Conservation (phyloP, 495 filamentous ascomycete species). For the Neurospora hispaniola region DNA sequence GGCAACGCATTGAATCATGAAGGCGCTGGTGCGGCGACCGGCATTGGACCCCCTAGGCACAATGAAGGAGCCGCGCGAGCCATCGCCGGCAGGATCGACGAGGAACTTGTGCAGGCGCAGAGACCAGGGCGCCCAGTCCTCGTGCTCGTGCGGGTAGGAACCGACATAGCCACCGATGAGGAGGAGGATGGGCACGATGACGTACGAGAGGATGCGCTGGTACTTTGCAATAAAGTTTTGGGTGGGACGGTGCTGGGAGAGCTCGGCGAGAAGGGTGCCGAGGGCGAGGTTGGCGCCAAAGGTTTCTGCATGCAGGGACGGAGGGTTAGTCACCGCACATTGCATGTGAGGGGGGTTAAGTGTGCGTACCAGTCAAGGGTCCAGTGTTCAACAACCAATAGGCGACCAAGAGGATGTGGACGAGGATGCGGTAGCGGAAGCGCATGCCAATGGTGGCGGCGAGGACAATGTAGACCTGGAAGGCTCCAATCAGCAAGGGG, state of each 20-base stretch:
- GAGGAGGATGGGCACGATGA: slow-evolving; percentile 36
- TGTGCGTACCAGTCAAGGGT: slow-evolving; percentile 19
- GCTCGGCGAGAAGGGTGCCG: slow-evolving; percentile 51
- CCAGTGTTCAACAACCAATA: slow-evolving; percentile 43
- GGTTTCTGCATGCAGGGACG: slow-evolving; percentile 27
- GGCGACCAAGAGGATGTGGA: slow-evolving; percentile 37
- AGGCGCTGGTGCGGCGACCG: slow-evolving; percentile 39
- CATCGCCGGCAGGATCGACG: slow-evolving; percentile 11
- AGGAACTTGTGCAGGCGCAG: slow-evolving; percentile 28
- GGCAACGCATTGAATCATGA: slow-evolving; percentile 46
- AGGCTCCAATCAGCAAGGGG: slow-evolving; percentile 48
- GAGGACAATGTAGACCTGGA: slow-evolving; percentile 50
- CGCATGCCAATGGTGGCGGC: slow-evolving; percentile 47
- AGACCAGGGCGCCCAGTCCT: slow-evolving; percentile 50
- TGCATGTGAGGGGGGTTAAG: not conserved
- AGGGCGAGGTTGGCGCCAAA: slow-evolving; percentile 51
- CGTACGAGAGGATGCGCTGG: slow-evolving; percentile 32
- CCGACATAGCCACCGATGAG: slow-evolving; percentile 43
- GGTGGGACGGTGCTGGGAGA: slow-evolving; percentile 43
- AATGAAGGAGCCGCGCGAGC: slow-evolving; percentile 34
- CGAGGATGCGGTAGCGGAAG: slow-evolving; percentile 43
- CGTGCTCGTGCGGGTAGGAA: slow-evolving; percentile 50
- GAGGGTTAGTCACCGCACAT: slow-evolving; percentile 2
- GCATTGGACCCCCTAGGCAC: slow-evolving; percentile 45
- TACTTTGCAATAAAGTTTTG: slow-evolving; percentile 39